These are phyloP conservation scores for Neurospora sp. DNA, from an alignment of 495 filamentous ascomycete genomes.

Conservation along the genomic window DNA sequence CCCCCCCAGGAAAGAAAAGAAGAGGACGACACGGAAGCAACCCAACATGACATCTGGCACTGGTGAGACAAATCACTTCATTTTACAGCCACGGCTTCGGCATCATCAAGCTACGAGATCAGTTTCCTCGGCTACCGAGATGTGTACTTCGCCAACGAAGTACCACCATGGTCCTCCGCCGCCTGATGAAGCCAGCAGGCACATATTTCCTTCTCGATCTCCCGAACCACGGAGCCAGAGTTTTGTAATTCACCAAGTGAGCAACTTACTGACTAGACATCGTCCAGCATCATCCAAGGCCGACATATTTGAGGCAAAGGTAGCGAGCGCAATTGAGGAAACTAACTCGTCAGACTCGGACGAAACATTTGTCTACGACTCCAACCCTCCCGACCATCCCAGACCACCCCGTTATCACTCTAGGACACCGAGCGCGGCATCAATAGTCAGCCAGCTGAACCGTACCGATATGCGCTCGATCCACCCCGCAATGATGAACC, in stretches of 20 bases:
- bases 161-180: constrained; percentile 30
- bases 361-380: constrained; percentile 98
- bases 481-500: constrained; percentile 51
- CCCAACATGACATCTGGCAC: constrained; percentile 59
- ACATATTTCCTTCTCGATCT: constrained; percentile 7
- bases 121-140: constrained; percentile 20
- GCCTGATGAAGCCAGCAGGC: constrained; percentile 13
- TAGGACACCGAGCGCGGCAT: constrained; percentile 88
- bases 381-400: constrained; percentile 82
- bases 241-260: constrained; percentile 26
- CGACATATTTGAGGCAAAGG: constrained; percentile 94
- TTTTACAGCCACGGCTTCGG: constrained; percentile 12
- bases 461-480: constrained; percentile 52
- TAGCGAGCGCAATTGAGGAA: constrained; percentile 86
- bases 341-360: constrained; percentile 90
- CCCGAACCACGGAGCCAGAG: constrained; percentile 12
- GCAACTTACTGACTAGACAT: constrained; percentile 42
- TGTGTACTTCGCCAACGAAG: constrained; percentile 19
- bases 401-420: constrained; percentile 83
- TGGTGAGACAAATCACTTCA: constrained; percentile 45
- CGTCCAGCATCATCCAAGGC: constrained; percentile 81
- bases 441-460: constrained; percentile 72
- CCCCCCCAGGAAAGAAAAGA: constrained; percentile 86
- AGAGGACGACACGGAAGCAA: constrained; percentile 62
- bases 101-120: constrained; percentile 30